Evolutionary conservation across 352 stramenopile species (phyloP), one percentile per base, ranked within the genome.

Genomic region (Thraustotheca clavata): DNA sequence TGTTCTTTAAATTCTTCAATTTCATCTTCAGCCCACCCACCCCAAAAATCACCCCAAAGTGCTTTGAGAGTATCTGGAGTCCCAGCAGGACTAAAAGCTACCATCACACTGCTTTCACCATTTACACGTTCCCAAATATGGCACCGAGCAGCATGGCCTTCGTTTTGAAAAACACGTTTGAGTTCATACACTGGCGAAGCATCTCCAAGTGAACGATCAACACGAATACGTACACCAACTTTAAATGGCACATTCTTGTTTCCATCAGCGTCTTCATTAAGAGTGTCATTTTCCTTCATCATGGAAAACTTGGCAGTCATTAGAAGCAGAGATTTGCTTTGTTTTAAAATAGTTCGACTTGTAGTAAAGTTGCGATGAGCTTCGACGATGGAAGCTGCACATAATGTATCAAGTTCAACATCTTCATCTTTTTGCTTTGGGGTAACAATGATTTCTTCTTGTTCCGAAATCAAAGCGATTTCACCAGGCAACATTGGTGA

Each of bases 181-280:
- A 94, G 79, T 57, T 91, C 83, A 49, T 94, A 94, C 14, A 91
- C 73, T 1, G 83, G 76, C 1, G 76, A 70, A 26, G 75, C 70
- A n/a, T 70, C 69, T 47, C 71, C 73, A 20, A 60, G 71, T 71
- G 20, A 68, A 0, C 80, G 76, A 63, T 91, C 82, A 12, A 77
- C 78, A 47, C 80, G 75, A 49, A 91, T 91, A 59, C 84, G 84
- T 32, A 94, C 78, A 34, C 84, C 84, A 14, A 73, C 71, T 32
- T 84, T 83, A 55, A 91, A 94, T 69, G 85, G 80, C 38, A 91
- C 80, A 60, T 91, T 91, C 70, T 91, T 94, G 75, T 91, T 91
- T 49, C 84, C 84, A 3, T 89, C 68, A 0, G 84, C 84, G 62
- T 94, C 84, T 70, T 88, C 82, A 57, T 91, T 93, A 39, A 94